Evolutionary conservation across 176 grass and related monocot species (phyloP).

Genomic region (Aechmea fasciata): DNA sequence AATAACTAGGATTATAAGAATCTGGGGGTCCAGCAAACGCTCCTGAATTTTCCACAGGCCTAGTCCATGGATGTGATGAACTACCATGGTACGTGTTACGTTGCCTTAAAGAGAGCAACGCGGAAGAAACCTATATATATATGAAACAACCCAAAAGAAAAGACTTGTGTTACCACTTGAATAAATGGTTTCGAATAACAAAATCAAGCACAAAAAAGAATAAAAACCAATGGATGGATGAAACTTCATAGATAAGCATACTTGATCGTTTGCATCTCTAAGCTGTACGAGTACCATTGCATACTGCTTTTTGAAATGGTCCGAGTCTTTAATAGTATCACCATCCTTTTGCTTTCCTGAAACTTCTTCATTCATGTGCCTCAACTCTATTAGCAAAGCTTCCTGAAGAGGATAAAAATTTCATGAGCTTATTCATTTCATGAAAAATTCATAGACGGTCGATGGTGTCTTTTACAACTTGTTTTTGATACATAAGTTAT

Average conservation of each 20-base stretch:
- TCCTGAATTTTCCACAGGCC: slow-evolving; percentile 53
- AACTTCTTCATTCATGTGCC: slow-evolving; percentile 97
- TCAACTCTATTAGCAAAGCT: slow-evolving; percentile 82
- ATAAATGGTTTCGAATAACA: not conserved
- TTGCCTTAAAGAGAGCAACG: slow-evolving; percentile 72
- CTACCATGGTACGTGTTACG: slow-evolving; percentile 82
- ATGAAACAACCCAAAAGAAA: slow-evolving; percentile 10
- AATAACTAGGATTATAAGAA: slow-evolving; percentile 31
- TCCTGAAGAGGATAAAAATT: slow-evolving; percentile 39
- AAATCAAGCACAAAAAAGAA: not conserved
- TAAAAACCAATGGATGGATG: not conserved
- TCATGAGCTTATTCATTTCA: not conserved
- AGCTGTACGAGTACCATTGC: slow-evolving; percentile 92
- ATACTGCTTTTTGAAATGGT: slow-evolving; percentile 89
- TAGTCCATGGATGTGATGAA: slow-evolving; percentile 42
- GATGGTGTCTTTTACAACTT: no score
- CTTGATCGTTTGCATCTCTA: slow-evolving; percentile 92
- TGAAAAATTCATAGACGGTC: not conserved
- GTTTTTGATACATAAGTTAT: no score
- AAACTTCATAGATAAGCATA: slow-evolving; percentile 13
- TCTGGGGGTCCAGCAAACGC: slow-evolving; percentile 41
- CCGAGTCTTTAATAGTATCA: slow-evolving; percentile 63
- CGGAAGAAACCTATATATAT: slow-evolving; percentile 67
- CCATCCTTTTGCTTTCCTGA: slow-evolving; percentile 80
- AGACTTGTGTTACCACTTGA: not conserved